A percentile compares a stretch with the other conserved stretches of the same genome.
Conservation (phyloP, 2,329 filamentous ascomycete species). For the Aspergillus eucalypticola region DNA sequence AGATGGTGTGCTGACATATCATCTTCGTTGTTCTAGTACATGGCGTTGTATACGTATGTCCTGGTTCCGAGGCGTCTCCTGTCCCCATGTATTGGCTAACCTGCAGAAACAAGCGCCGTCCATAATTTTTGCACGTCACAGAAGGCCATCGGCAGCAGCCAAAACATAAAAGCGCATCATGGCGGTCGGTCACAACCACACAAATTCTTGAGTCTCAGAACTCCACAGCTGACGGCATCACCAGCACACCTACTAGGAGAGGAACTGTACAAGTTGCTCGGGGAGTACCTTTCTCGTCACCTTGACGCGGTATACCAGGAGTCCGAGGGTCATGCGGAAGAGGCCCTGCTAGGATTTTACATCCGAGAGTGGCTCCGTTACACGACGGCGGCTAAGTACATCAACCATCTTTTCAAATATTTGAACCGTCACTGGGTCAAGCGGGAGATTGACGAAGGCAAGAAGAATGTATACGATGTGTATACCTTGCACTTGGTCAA, state of each 20-base stretch:
- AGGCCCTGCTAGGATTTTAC: conserved; percentile 87
- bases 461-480: conserved; percentile 97
- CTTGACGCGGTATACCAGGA: conserved; percentile 69
- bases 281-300: conserved; percentile 78
- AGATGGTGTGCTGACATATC: conserved; percentile 16
- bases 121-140: conserved; percentile 99
- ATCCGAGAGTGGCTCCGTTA: conserved; percentile 97
- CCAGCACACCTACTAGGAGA: conserved; percentile 90
- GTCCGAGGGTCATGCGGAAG: conserved; percentile 80
- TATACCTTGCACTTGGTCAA: conserved; percentile 95
- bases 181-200: conserved; percentile 59
- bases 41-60: conserved; percentile 86
- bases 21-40: conserved; percentile 61
- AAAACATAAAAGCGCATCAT: conserved; percentile 60
- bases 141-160: conserved; percentile 71
- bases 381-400: conserved; percentile 93
- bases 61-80: background rate
- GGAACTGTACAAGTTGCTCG: conserved; percentile 90
- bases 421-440: conserved; percentile 99
- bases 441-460: conserved; percentile 96
- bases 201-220: background rate
- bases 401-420: conserved; percentile 95
- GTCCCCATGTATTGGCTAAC: conserved; percentile 11
- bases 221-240: conserved; percentile 17
- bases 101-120: conserved; percentile 63